Evolutionary conservation across 1,284 basidiomycete species (phyloP).

Genomic region (Fomitopsis pinicola): DNA sequence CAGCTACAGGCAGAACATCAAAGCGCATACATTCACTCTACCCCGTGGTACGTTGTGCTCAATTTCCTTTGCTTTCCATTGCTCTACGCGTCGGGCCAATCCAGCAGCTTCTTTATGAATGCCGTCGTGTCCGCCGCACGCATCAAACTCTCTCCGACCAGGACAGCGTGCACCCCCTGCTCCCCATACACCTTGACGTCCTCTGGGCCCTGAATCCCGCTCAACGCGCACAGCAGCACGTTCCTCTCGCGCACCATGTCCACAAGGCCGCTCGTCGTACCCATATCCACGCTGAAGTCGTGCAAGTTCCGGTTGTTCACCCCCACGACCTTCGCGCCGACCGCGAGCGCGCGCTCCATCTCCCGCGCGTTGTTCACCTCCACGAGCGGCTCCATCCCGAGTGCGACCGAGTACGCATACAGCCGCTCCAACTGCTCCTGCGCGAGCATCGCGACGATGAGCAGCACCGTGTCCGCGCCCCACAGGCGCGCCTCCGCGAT

Average conservation of each 20-base stretch:
- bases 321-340: slow-evolving; percentile 90
- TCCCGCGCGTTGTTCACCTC: slow-evolving; percentile 95
- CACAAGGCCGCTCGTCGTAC: slow-evolving; percentile 86
- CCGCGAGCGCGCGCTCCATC: slow-evolving; percentile 82
- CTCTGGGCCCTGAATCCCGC: slow-evolving; percentile 77
- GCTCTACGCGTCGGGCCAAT: slow-evolving; percentile 33
- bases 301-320: slow-evolving; percentile 99
- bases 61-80: no score
- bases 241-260: slow-evolving; percentile 78
- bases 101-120: slow-evolving; percentile 85
- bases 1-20: no score
- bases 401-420: slow-evolving; percentile 75
- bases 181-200: slow-evolving; percentile 83
- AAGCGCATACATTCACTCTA: no score
- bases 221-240: slow-evolving; percentile 86
- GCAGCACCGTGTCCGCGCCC: slow-evolving; percentile 91
- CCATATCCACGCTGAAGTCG: slow-evolving; percentile 97
- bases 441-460: slow-evolving; percentile 95
- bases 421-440: slow-evolving; percentile 69
- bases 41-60: no score
- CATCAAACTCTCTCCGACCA: slow-evolving; percentile 98
- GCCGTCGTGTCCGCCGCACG: slow-evolving; percentile 76
- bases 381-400: slow-evolving; percentile 98
- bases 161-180: slow-evolving; percentile 86
- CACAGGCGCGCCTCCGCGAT: slow-evolving; percentile 90